Evolutionary conservation across 2,329 filamentous ascomycete genomes (phyloP).

Genomic region (Escovopsis weberi): DNA sequence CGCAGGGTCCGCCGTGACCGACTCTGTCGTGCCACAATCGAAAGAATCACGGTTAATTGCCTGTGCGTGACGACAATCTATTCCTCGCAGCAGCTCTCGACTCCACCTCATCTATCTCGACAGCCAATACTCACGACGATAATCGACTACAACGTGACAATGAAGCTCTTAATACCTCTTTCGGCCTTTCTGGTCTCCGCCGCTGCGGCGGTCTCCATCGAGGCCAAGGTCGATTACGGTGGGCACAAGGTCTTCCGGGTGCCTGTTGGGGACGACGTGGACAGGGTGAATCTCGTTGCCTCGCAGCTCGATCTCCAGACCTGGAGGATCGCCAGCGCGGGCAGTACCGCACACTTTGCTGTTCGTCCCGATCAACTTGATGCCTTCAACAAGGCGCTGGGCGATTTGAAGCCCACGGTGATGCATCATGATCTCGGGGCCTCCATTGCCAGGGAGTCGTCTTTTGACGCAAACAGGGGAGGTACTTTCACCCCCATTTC

Average conservation of each 20-base stretch:
- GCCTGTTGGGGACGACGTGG: slow-evolving; percentile 19
- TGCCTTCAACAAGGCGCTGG: slow-evolving; percentile 18
- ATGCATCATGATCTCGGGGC: slow-evolving; percentile 27
- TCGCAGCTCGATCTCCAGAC: slow-evolving; percentile 19
- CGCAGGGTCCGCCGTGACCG: too few species aligned
- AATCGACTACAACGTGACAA: neutral
- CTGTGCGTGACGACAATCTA: too few species aligned
- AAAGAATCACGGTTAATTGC: too few species aligned
- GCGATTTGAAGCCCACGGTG: slow-evolving; percentile 16
- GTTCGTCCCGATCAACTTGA: slow-evolving; percentile 21
- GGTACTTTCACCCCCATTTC: too few species aligned
- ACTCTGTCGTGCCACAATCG: too few species aligned
- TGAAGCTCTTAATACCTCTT: slow-evolving; percentile 9
- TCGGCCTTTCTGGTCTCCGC: slow-evolving; percentile 5
- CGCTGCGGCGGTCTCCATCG: slow-evolving; percentile 4
- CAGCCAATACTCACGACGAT: too few species aligned
- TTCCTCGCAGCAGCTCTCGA: too few species aligned
- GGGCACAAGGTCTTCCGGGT: slow-evolving; percentile 32
- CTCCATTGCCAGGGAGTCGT: slow-evolving; percentile 21
- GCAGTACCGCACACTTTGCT: slow-evolving; percentile 25
- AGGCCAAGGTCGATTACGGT: slow-evolving; percentile 21
- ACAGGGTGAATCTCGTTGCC: slow-evolving; percentile 19
- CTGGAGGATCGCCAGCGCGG: slow-evolving; percentile 23
- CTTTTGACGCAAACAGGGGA: neutral
- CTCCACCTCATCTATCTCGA: too few species aligned